These are phyloP conservation scores for Arthrobotrys pseudoclavata DNA, from an alignment of 2,329 filamentous ascomycete species.

Conservation along the genomic window DNA sequence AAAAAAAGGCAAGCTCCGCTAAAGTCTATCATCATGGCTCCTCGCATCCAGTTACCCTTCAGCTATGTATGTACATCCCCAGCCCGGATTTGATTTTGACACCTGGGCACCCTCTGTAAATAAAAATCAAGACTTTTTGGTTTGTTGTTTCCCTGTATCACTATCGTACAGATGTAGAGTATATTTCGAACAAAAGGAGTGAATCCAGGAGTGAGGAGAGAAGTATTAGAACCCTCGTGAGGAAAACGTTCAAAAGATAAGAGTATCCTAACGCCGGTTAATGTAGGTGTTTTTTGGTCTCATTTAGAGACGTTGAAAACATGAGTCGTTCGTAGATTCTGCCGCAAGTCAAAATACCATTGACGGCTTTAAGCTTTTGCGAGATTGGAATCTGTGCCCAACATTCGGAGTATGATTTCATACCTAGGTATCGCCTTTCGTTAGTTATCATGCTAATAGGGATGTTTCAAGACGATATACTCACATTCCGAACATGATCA, in stretches of 20 bases:
- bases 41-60: slow-evolving; percentile 9
- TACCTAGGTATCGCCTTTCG: slow-evolving; percentile 24
- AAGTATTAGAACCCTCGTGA: slow-evolving; percentile 27
- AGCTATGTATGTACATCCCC: slow-evolving; percentile 23
- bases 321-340: slow-evolving; percentile 25
- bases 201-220: slow-evolving; percentile 56
- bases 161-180: slow-evolving; percentile 56
- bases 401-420: slow-evolving; percentile 57
- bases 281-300: slow-evolving; percentile 32
- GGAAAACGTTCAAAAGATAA: slow-evolving; percentile 18
- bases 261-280: slow-evolving; percentile 57
- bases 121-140: slow-evolving; percentile 32
- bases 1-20: slow-evolving; percentile 18
- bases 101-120: slow-evolving; percentile 11
- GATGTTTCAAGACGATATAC: slow-evolving; percentile 31
- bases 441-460: not conserved
- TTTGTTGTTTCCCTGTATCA: slow-evolving; percentile 1
- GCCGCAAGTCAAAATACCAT: not conserved
- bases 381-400: slow-evolving; percentile 54
- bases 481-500: slow-evolving; percentile 96
- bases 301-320: slow-evolving; percentile 14
- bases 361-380: slow-evolving; percentile 25
- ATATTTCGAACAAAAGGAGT: slow-evolving; percentile 22
- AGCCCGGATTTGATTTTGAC: not conserved
- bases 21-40: slow-evolving; percentile 24